Evolutionary conservation across 2,329 filamentous ascomycete genomes (phyloP).

Genomic region (Aspergillus ruber): DNA sequence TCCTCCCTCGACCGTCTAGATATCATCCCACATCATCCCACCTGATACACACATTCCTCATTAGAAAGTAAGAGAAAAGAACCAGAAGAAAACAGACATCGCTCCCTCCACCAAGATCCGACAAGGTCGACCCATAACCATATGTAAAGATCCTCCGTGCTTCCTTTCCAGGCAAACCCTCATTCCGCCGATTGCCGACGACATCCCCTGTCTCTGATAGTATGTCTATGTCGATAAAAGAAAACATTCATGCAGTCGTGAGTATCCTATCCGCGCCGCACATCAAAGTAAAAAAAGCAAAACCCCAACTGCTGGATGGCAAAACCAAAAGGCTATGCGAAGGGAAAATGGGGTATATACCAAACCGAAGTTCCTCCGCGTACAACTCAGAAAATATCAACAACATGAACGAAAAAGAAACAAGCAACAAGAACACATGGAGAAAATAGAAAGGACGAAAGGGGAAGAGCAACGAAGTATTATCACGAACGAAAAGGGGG

Average conservation of each 20-base stretch:
- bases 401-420: conserved; percentile 3
- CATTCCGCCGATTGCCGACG: too few relatives aligned
- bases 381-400: conserved; percentile 8
- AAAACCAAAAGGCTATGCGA: conserved; percentile 19
- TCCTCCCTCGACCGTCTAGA: background rate
- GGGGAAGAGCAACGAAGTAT: background rate
- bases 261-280: conserved; percentile 15
- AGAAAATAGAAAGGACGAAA: background rate
- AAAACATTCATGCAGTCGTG: conserved; percentile 22
- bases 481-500: conserved; percentile 4
- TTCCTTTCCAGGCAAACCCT: background rate
- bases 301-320: conserved; percentile 10
- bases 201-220: conserved; percentile 9
- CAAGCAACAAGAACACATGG: background rate
- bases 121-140: background rate
- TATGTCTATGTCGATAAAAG: conserved; percentile 12
- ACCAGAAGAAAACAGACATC: background rate
- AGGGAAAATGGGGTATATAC: conserved; percentile 21
- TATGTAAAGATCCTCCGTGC: background rate
- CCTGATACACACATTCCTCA: too few relatives aligned
- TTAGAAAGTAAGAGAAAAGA: background rate
- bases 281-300: conserved; percentile 6
- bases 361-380: conserved; percentile 15
- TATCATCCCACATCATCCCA: background rate
- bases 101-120: background rate